phyloP scores from a whole-genome alignment of 148 eudicot genomes.

The Diospyros lotus region DNA sequence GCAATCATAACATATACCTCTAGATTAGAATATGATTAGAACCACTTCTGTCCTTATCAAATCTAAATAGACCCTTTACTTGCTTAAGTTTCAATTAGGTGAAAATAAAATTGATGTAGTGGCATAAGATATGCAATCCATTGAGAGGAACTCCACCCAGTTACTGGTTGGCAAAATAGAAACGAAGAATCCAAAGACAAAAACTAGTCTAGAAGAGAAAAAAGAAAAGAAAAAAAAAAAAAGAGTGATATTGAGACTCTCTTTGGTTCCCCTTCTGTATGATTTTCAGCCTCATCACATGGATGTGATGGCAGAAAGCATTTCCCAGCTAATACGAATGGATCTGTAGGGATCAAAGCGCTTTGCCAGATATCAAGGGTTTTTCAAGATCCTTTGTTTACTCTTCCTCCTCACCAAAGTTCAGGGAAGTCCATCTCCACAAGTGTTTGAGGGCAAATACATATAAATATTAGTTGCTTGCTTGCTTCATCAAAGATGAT shows the following conservation, averaged over 20 bases:
- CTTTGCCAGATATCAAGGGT: slow-evolving; percentile 56
- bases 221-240: too few species aligned
- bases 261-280: background rate
- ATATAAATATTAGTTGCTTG: too few species aligned
- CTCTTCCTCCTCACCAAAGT: slow-evolving; percentile 72
- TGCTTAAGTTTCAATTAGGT: too few species aligned
- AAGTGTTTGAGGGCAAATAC: too few species aligned
- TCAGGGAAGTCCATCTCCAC: slow-evolving; percentile 95
- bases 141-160: background rate
- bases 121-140: too few species aligned
- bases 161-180: background rate
- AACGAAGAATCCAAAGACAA: background rate
- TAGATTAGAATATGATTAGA: too few species aligned
- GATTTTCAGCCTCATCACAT: background rate
- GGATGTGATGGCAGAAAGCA: background rate
- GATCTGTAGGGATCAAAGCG: background rate
- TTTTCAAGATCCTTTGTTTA: slow-evolving; percentile 88
- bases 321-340: background rate
- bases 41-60: too few species aligned
- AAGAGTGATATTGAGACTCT: background rate
- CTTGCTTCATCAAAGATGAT: too few species aligned
- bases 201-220: background rate
- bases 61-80: too few species aligned
- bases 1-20: too few species aligned
- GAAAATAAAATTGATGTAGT: too few species aligned